A percentile compares a stretch with the other conserved stretches of the same genome.
Conservation (phyloP, 2,329 filamentous ascomycete species). For the Aspergillus spinulosporus region DNA sequence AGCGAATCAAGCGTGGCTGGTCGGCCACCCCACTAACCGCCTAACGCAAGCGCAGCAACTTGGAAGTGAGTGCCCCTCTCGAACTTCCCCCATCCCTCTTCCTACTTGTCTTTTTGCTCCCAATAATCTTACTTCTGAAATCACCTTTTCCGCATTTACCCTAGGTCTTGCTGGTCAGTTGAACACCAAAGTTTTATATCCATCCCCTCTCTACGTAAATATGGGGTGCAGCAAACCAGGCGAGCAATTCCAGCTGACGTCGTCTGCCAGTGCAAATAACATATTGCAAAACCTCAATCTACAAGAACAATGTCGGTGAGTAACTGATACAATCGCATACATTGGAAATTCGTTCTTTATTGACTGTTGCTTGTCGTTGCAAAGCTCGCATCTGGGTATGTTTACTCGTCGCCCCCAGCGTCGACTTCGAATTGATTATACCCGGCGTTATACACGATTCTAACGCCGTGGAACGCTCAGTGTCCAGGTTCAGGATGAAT, state of each 20-base stretch:
- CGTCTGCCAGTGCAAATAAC: constrained; percentile 30
- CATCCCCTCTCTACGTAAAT: background rate
- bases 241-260: constrained; percentile 30
- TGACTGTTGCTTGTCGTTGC: constrained; percentile 13
- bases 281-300: constrained; percentile 24
- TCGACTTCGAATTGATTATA: background rate
- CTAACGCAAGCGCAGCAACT: constrained; percentile 32
- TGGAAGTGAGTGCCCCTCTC: constrained; percentile 33
- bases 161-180: constrained; percentile 16
- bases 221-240: constrained; percentile 14
- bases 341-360: constrained; percentile 10
- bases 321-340: constrained; percentile 14
- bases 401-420: constrained; percentile 12
- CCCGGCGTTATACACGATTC: constrained; percentile 12
- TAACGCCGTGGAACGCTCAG: constrained; percentile 33
- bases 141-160: constrained; percentile 18
- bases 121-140: constrained; percentile 15
- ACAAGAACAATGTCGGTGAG: constrained; percentile 38
- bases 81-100: constrained; percentile 17
- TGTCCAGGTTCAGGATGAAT: constrained; percentile 50
- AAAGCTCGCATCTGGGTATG: constrained; percentile 41
- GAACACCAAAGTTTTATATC: background rate
- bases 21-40: background rate
- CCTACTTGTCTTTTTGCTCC: constrained; percentile 16
- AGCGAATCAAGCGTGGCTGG: constrained; percentile 5